Base-by-base conservation (phyloP, 2,329 filamentous ascomycete genomes). In the Alternaria arbusti region DNA sequence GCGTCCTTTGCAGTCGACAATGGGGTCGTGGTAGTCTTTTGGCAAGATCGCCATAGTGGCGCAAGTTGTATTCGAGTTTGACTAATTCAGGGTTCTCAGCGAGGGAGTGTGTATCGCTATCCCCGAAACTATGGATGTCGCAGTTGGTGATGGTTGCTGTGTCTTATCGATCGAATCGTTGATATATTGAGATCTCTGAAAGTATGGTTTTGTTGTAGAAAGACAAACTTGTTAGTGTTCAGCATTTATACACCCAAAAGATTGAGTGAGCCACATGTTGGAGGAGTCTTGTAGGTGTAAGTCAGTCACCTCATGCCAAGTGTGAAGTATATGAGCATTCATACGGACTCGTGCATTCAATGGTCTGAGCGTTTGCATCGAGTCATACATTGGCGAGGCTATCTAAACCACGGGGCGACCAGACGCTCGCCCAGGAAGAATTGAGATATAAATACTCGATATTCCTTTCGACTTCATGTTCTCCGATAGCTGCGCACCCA, bases 21-120 rank as follows among this genome's bases (percentile, higher is more conserved):
- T 0, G 13, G 15, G 30, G 13, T 9, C 2, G 7, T 36, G 0
- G 30, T 15, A 4, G 0, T 36, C 5, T 8, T 36, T 1, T 36
- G 32, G 2, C 13, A 36, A 36, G 32, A 36, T 7, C 4, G 7
- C 15, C 32, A 36, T 36, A n/a, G 15, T 36, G 4, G 1, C 4
- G 32, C 32, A 0, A 5, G 0, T 36, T 15, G 32, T 36, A 5
- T 36, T 36, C 32, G 15, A 36, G 0, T 36, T 8, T 36, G 32
- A 7, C 3, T 15, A 36, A n/a, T 9, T 1, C 15, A 9, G 32
- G 15, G 15, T 36, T 36, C 32, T 36, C 32, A 7, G 32, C 15
- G 15, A 2, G 32, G 13, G 7, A 8, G 30, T 8, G 32, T n/a
- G 2, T 36, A 2, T 36, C 5, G 32, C 32, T n/a, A 4, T 36